Evolutionary conservation across 2,329 filamentous ascomycete species (phyloP), one percentile per base, ranked within the genome.

Genomic region (Hymenoscyphus repandus): DNA sequence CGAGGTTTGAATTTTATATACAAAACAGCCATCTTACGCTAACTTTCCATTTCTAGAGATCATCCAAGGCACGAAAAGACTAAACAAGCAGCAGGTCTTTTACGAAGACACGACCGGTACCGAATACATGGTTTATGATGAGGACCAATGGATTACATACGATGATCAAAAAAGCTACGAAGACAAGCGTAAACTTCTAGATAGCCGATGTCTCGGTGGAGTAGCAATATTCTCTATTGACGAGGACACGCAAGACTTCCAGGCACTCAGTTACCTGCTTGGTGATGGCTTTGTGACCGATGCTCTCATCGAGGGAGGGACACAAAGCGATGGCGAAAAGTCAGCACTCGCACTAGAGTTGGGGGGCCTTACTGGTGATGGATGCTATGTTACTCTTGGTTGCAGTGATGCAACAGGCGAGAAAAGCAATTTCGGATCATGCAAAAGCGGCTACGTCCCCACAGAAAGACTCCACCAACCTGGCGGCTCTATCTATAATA

Each of bases 261-360:
- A 34, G 59, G 53, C 5, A 71, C 67, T 67, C 69, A 74, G 5
- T 6, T 30, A 18, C 37, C 30, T 46, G 11, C 15, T 46, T 9
- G 44, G 44, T 9, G 32, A 33, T 36, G 44, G 27, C 15, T 9
- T 37, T 31, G 44, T 32, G 15, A 37, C 6, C 20, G 32, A 32
- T 20, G 44, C 44, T 15, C 42, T 42, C 9, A 20, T 20, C 9
- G 40, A 42, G 10, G 20, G 12, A 7, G 12, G 12, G 9, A 39
- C 9, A 15, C 12, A 9, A 17, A 45, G 17, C 17, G 9, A 11
- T 33, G 42, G 15, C 6, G 42, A 45, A 18, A 45, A 45, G 18
- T 11, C 13, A 11, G 11, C 7, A 7, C 42, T 45, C 5, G 30
- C 22, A 6, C 7, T 6, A 5, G 42, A 45, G 6, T 22, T 45